Conservation (phyloP, 805 yeast species). For the Pichia manshurica region DNA sequence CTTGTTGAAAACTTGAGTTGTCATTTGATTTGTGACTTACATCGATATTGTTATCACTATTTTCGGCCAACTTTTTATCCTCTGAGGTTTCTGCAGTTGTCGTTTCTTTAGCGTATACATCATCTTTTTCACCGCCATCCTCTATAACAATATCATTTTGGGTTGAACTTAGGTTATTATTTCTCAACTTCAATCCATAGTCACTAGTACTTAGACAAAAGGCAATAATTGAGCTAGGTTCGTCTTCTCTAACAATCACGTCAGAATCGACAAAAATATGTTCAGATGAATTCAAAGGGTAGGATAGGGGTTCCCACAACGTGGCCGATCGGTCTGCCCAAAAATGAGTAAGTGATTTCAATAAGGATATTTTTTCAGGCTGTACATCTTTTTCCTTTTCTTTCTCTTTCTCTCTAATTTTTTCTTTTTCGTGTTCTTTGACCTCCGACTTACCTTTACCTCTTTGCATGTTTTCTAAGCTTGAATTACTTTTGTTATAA, state of each 20-base stretch:
- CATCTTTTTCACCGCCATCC: not conserved
- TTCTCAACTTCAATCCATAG: constrained; percentile 43
- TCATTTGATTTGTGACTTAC: not conserved
- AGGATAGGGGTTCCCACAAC: constrained; percentile 86
- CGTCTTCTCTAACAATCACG: constrained; percentile 92
- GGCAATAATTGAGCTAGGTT: constrained; percentile 90
- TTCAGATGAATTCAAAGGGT: constrained; percentile 75
- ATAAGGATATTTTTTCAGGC: constrained; percentile 68
- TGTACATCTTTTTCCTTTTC: constrained; percentile 24
- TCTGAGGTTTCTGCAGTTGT: not conserved
- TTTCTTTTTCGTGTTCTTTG: not conserved
- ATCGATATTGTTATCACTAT: not conserved
- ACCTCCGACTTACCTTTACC: not conserved
- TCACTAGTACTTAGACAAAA: constrained; percentile 85
- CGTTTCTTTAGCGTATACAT: not conserved
- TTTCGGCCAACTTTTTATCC: not conserved
- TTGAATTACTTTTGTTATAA: not conserved
- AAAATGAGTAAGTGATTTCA: constrained; percentile 80
- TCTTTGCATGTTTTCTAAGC: not conserved
- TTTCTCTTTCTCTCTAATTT: constrained; percentile 6
- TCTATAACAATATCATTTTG: not conserved
- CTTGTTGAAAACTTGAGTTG: not conserved
- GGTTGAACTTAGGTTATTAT: not conserved
- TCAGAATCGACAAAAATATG: constrained; percentile 92
- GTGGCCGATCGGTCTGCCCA: constrained; percentile 98